Conservation (phyloP, 1,139 yeast species). For the Candida sojae region DNA sequence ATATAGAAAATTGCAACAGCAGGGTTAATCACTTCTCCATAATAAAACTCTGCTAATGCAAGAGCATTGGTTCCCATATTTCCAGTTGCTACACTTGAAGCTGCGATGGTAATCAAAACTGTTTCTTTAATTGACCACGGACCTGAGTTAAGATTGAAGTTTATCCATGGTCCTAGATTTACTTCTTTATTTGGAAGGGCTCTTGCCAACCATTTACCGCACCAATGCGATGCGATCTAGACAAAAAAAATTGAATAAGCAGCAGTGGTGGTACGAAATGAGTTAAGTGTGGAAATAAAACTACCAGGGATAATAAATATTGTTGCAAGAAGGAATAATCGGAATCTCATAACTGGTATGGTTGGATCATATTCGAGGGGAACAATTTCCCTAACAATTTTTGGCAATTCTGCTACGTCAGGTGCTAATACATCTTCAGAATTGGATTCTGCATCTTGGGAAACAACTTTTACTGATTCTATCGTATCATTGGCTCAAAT, state of each 20-base stretch:
- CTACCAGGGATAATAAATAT: conserved; percentile 51
- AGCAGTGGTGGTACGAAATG: conserved; percentile 49
- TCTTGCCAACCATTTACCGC: conserved; percentile 41
- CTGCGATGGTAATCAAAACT: conserved; percentile 45
- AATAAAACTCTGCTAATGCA: conserved; percentile 44
- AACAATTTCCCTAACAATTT: conserved; percentile 34
- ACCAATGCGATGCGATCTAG: conserved; percentile 45
- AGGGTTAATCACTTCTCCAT: conserved; percentile 31
- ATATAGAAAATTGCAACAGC: conserved; percentile 39
- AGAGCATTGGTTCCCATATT: conserved; percentile 44
- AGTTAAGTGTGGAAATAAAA: conserved; percentile 48
- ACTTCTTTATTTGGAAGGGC: conserved; percentile 32
- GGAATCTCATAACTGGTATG: conserved; percentile 40
- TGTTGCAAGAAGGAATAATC: conserved; percentile 39
- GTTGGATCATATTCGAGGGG: conserved; percentile 39
- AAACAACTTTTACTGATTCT: background rate
- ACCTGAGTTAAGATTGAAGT: conserved; percentile 42
- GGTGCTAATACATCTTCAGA: conserved; percentile 11
- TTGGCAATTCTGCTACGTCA: conserved; percentile 26
- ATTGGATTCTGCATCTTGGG: background rate
- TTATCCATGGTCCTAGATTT: conserved; percentile 19
- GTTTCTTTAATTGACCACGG: conserved; percentile 52
- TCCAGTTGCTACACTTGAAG: conserved; percentile 50
- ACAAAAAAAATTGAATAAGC: conserved; percentile 50
- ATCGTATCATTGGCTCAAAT: background rate